Evolutionary conservation across 495 filamentous ascomycete genomes (phyloP).

Genomic region (Lophiostoma macrostomum): DNA sequence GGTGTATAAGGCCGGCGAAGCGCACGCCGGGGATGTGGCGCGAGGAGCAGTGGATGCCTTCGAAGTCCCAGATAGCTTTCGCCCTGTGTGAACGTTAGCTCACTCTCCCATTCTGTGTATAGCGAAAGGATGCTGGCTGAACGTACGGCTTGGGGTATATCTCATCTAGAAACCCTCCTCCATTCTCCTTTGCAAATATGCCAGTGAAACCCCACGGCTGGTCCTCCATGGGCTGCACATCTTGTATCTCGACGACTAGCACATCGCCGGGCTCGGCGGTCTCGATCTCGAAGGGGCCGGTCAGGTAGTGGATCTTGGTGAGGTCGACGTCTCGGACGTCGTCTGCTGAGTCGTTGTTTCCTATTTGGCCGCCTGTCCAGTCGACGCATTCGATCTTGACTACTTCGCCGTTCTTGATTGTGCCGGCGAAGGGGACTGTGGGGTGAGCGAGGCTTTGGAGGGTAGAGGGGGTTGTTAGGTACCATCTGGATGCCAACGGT

Average conservation of each 20-base stretch:
- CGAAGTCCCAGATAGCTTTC: constrained; percentile 97
- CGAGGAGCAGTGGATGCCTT: constrained; percentile 88
- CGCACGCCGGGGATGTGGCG: constrained; percentile 71
- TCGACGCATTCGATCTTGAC: constrained; percentile 97
- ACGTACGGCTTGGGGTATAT: constrained; percentile 65
- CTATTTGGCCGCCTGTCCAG: constrained; percentile 76
- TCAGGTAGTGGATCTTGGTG: constrained; percentile 80
- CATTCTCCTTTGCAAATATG: constrained; percentile 77
- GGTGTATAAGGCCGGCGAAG: constrained; percentile 69
- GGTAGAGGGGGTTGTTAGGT: constrained; percentile 6
- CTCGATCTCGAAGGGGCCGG: constrained; percentile 87
- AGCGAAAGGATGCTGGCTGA: neutral
- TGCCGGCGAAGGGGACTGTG: constrained; percentile 75
- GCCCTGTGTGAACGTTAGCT: constrained; percentile 49
- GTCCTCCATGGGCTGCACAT: constrained; percentile 86
- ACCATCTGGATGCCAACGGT: constrained; percentile 95
- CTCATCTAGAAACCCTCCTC: constrained; percentile 89
- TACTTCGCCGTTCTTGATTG: constrained; percentile 79
- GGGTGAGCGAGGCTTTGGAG: constrained; percentile 1
- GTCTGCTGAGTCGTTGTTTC: constrained; percentile 85
- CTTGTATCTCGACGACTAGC: constrained; percentile 88
- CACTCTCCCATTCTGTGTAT: neutral
- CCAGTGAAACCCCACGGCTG: constrained; percentile 92
- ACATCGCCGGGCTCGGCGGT: constrained; percentile 84
- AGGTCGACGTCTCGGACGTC: constrained; percentile 85